Evolutionary conservation across 495 filamentous ascomycete species (phyloP).

Genomic region (Saxophila tyrrhenica): DNA sequence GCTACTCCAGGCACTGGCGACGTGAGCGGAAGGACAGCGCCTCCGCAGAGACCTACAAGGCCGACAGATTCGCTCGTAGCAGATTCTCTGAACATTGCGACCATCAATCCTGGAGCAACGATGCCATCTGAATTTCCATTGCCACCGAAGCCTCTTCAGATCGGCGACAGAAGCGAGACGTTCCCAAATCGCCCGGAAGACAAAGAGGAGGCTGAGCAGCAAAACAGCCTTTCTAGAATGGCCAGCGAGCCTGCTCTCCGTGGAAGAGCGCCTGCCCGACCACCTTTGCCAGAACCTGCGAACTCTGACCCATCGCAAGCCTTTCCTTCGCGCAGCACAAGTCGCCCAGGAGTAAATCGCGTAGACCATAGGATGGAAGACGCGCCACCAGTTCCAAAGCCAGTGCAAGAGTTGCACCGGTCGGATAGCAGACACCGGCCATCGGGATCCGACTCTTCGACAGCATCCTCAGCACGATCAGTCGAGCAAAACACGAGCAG

Average conservation of each 20-base stretch:
- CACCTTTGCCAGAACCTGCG: not conserved
- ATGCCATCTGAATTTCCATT: not conserved
- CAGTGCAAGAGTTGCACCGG: conserved; percentile 6
- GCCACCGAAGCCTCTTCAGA: not conserved
- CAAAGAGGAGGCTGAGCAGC: not conserved
- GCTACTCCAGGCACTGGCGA: not conserved
- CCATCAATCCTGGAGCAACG: not conserved
- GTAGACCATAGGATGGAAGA: conserved; percentile 10
- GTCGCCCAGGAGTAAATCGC: not conserved
- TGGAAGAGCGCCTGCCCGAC: conserved; percentile 7
- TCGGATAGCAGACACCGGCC: conserved; percentile 10
- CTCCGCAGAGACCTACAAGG: not conserved
- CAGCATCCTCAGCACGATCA: conserved; percentile 12
- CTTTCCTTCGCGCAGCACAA: conserved; percentile 4
- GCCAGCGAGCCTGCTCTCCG: not conserved
- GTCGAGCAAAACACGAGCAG: conserved; percentile 7
- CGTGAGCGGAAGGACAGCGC: not conserved
- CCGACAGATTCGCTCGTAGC: not conserved
- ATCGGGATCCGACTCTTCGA: conserved; percentile 16
- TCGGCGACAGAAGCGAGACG: not conserved
- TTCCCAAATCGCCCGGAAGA: not conserved
- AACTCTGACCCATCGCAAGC: not conserved
- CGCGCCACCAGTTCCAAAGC: conserved; percentile 16
- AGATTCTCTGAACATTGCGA: not conserved
- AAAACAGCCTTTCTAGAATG: conserved; percentile 1